Percentiles rank a stretch among this genome's conserved stretches.
Evolutionary conservation across 805 yeast genomes (phyloP).

Genomic region (Myxozyma kluyveri): DNA sequence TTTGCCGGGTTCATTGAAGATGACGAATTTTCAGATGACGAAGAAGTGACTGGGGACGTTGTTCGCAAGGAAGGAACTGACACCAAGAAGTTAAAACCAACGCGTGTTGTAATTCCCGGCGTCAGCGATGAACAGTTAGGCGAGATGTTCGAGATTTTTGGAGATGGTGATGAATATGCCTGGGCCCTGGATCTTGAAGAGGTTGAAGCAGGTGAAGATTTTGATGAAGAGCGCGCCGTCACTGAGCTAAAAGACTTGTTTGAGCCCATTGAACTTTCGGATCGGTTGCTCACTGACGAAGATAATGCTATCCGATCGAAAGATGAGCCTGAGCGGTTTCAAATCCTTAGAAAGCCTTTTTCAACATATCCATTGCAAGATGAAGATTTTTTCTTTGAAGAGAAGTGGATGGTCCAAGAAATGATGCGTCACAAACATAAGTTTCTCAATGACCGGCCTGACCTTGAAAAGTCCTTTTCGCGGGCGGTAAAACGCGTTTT

Average conservation of each 20-base stretch:
- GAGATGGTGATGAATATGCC: slow-evolving; percentile 94
- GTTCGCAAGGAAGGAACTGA: slow-evolving; percentile 4
- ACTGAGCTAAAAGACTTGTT: slow-evolving; percentile 73
- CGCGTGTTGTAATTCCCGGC: slow-evolving; percentile 41
- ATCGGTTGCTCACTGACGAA: slow-evolving; percentile 84
- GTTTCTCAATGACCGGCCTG: slow-evolving; percentile 41
- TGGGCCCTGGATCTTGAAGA: slow-evolving; percentile 96
- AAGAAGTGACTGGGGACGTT: slow-evolving; percentile 35
- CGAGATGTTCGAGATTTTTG: slow-evolving; percentile 91
- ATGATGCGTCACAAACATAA: slow-evolving; percentile 56
- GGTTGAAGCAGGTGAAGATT: slow-evolving; percentile 46
- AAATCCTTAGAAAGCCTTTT: slow-evolving; percentile 66
- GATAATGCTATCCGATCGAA: slow-evolving; percentile 83
- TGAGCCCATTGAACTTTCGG: slow-evolving; percentile 89
- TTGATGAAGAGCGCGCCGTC: slow-evolving; percentile 36
- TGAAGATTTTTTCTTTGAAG: slow-evolving; percentile 68
- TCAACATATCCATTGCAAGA: slow-evolving; percentile 60
- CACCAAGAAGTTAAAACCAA: slow-evolving; percentile 4
- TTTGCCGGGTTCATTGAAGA: slow-evolving; percentile 97
- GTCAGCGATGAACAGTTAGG: slow-evolving; percentile 87
- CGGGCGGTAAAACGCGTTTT: slow-evolving; percentile 67
- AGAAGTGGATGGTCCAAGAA: slow-evolving; percentile 73
- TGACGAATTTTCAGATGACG: slow-evolving; percentile 91
- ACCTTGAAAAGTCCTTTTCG: slow-evolving; percentile 48
- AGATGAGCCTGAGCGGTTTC: slow-evolving; percentile 92